Evolutionary conservation across 306 rosid genomes (phyloP), one percentile per base, ranked within the genome.

Genomic region (Dryas alaskensis): DNA sequence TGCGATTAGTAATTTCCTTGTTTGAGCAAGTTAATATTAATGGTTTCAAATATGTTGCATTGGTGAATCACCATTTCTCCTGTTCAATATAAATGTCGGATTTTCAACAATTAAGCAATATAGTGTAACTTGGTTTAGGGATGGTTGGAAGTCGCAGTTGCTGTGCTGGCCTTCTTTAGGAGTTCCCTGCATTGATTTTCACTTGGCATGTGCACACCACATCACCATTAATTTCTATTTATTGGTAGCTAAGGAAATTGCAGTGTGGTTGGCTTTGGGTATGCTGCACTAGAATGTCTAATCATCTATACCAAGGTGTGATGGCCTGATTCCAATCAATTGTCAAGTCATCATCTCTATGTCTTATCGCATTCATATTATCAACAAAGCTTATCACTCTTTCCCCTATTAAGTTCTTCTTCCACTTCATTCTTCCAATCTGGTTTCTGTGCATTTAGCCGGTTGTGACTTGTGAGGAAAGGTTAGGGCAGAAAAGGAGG

Each of bases 211-310:
- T 6, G 43, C 39, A 22, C 52, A 37, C 72, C 46, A 49, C 7
- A 8, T 47, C 59, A 49, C 27, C 52, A 1, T 47, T 5, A 66
- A 19, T 6, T 22, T 66, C 52, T 22, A n/a, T 39, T 47, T 37
- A 68, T 37, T 68, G 72, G 52, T 65, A 43, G 39, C 39, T 4
- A 43, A 44, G 69, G 69, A 47, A 62, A 44, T 42, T 42, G 67
- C 69, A 10, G 39, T 8, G 8, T 64, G 7, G 8, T 8, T 65
- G 12, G 69, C 37, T 65, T 17, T 27, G 63, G 9, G 63, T 55
- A 19, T 60, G 19, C 54, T 46, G 54, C 43, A 7, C 37, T 19
- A 65, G 8, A 44, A 46, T 45, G 54, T 27, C n/a, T 45, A 65
- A 22, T 17, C 54, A 65, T 65, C 52, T 48, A 8, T 47, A 47